These are phyloP conservation scores for Harringtonia aguacate DNA, from an alignment of 2,329 filamentous ascomycete species.

Conservation along the genomic window DNA sequence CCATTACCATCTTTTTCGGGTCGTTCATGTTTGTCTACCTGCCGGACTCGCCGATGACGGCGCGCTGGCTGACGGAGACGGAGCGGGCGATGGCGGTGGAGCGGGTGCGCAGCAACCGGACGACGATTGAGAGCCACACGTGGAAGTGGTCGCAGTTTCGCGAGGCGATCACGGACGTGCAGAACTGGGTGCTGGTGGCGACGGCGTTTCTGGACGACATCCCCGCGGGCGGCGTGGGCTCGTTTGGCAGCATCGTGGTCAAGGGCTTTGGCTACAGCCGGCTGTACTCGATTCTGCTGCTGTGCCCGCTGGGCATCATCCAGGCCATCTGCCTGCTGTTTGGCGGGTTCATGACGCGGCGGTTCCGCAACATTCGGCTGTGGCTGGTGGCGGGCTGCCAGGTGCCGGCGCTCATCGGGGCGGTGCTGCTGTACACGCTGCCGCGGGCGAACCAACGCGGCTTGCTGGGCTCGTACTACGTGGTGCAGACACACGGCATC, in stretches of 20 bases:
- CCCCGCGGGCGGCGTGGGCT: conserved; percentile 8
- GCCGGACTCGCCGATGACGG: conserved; percentile 15
- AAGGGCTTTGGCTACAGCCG: conserved; percentile 39
- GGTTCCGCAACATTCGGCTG: conserved; percentile 26
- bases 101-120: conserved; percentile 22
- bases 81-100: conserved; percentile 20
- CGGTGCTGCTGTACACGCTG: conserved; percentile 10
- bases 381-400: conserved; percentile 12
- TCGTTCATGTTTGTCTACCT: conserved; percentile 12
- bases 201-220: conserved; percentile 4
- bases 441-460: conserved; percentile 5
- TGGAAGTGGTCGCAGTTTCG: conserved; percentile 19
- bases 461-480: conserved; percentile 14
- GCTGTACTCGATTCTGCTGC: conserved; percentile 26
- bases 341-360: conserved; percentile 18
- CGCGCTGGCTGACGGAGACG: conserved; percentile 12
- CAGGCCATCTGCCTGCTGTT: conserved; percentile 18
- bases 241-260: conserved; percentile 41
- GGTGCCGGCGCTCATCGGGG: conserved; percentile 12
- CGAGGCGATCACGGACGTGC: conserved; percentile 21
- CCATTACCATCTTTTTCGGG: conserved; percentile 20
- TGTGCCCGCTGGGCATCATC: conserved; percentile 17
- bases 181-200: conserved; percentile 15
- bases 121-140: conserved; percentile 22
- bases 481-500: conserved; percentile 18